Base-by-base conservation (phyloP, 306 rosid genomes). In the Arachis stenosperma region DNA sequence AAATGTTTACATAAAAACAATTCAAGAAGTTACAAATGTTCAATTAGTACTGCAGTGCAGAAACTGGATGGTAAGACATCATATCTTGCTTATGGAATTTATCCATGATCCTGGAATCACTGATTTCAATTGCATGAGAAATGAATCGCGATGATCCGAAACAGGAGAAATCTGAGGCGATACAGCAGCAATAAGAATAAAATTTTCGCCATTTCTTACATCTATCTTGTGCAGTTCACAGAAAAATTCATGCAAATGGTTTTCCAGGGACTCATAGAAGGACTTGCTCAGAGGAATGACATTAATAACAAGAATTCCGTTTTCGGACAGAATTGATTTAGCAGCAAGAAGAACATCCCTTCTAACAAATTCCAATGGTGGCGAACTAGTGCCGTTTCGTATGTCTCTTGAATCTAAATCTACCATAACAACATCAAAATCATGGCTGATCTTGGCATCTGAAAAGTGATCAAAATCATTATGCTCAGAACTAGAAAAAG, bases 361-460 rank as follows among this genome's bases (percentile, higher is more conserved):
- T 79, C 70, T 51, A 22, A 86, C 75, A 76, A 93, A 90, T 75
- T 81, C 92, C 72, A 89, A 69, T 0, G 94, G 93, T 0, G 97
- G 98, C 78, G 96, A 91, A 74, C 80, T 79, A 30, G 42, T 44
- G 12, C 87, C 88, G 3, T 58, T 79, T 52, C 57, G 61, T 61
- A 76, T 78, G 67, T 89, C 86, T 13, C 87, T 70, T 8, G 97
- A 85, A 88, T 90, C 98, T 60, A 93, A 80, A 82, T 93, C 97
- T 27, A 88, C 90, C 88, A 93, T 84, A 62, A 89, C 57, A 47
- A 70, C 86, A 78, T 90, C 92, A 74, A 84, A 89, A 40, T 84
- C 65, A 33, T 29, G 56, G 36, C 67, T 53, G 55, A 48, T 27
- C 63, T 17, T 51, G 37, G 56, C 68, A 71, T 78, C 72, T 7